Evolutionary conservation across 441 rosid genomes (phyloP), one percentile per base, ranked within the genome.

Genomic region (Corymbia citriodora): DNA sequence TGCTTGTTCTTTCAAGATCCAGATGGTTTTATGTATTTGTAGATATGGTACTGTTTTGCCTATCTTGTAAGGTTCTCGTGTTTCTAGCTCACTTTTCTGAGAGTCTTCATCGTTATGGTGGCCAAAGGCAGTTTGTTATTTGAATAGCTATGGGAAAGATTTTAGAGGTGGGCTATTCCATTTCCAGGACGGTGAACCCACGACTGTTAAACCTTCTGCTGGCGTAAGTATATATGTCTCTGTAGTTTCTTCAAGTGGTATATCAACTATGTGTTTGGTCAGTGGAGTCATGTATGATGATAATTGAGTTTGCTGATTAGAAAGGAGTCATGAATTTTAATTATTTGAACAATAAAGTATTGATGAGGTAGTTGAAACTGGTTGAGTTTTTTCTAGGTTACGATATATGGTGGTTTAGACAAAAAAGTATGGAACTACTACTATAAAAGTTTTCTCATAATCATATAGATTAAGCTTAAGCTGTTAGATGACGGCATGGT

Each of bases 41-140:
- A 55, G 52, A 79, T 23, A 45, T 36, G 70, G 2, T 23, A 36
- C 88, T n/a, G 57, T 40, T 48, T 55, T 87, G n/a, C 59, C 12
- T 87, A 55, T 55, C 61, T 55, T 87, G 52, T 57, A 55, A 55
- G n/a, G 49, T 87, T 53, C 52, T 79, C 1, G 18, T 7, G 9
- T 79, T 45, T 79, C 52, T 79, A 23, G 52, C n/a, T 79, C 87
- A 29, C 70, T 29, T 88, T 90, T 87, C 89, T 92, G 57, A 88
- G 53, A 83, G 86, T 61, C 88, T 63, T 52, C n/a, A 27, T 33
- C 27, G 33, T 91, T 54, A 81, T 90, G 89, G 63, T 90, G 91
- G 88, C 90, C 83, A 89, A 91, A 98, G 99, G 99, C 97, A 93
- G 99, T 98, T 55, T 98, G 99, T 93, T 98, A 98, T 93, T 95